Base-by-base conservation (phyloP, 2,329 filamentous ascomycete genomes). In the Hypoxylon sp. region DNA sequence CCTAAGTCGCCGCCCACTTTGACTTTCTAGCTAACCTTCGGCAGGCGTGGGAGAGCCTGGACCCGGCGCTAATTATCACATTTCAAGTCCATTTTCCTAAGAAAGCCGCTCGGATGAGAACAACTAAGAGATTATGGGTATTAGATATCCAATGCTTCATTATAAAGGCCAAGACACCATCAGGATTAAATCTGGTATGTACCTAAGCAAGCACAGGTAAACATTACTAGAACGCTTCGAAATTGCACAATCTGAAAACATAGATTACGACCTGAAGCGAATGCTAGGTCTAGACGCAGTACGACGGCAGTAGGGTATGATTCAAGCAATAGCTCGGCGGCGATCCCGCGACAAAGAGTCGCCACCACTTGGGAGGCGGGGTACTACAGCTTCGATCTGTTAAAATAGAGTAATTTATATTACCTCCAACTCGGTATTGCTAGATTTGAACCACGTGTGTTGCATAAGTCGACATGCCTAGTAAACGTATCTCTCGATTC, bases 371-470 rank as follows among this genome's bases (percentile, higher is more conserved):
- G 17, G 51, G 21, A 13, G 51, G 19, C 15, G 35, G 35, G 51
- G 35, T 37, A 54, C 19, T 42, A 42, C 17, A 21, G 51, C 42
- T 42, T 32, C 8, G 15, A 4, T 53, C 35, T 54, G 42, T 42
- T 29, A 54, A 29, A 42, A 54, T 55, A 44, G 17, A 55, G 15
- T 11, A 55, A 44, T 15, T 44, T 42, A 55, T 55, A 55, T 55
- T 44, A 31, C 37, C 24, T 27, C 29, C 42, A 44, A 55, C 37
- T 7, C 37, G 52, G 35, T 29, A 55, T 27, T 15, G 27, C 24
- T 35, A 24, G 17, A 19, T n/a, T 19, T 31, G 37, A 42, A 44
- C 21, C 15, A 10, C 17, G 6, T 3, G 8, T 2, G 8, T 8
- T 27, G 15, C n/a, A 0, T 77, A 65, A 29, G 5, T 32, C 2